phyloP scores from a whole-genome alignment of 805 yeast species.

The Candida michaelii region DNA sequence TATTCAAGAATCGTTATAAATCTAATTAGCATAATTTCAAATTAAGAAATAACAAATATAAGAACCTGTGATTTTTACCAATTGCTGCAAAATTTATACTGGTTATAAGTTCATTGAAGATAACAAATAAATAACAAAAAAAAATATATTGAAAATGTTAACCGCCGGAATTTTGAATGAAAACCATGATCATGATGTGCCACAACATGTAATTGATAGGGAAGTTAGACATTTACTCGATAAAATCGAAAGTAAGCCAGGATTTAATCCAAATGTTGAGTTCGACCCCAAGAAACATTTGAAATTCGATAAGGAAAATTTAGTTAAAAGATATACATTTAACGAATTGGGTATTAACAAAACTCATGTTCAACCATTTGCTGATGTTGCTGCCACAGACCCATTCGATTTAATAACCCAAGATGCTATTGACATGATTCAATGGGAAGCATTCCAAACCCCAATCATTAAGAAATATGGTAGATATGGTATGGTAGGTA shows the following conservation, averaged over 20 bases:
- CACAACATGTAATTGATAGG: conserved; percentile 7
- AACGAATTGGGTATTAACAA: conserved; percentile 32
- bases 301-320: conserved; percentile 21
- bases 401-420: conserved; percentile 28
- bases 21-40: no score
- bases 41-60: no score
- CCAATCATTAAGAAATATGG: conserved; percentile 20
- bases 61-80: background rate
- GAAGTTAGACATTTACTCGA: conserved; percentile 5
- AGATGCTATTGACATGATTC: conserved; percentile 28
- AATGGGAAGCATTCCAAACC: conserved; percentile 22
- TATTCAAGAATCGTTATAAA: no score
- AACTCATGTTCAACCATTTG: conserved; percentile 31
- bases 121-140: no score
- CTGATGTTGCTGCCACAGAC: conserved; percentile 31
- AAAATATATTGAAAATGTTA: conserved; percentile 1
- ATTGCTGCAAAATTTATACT: background rate
- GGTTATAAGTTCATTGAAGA: no score
- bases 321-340: conserved; percentile 33
- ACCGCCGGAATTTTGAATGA: conserved; percentile 10
- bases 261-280: conserved; percentile 10
- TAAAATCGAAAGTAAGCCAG: conserved; percentile 7
- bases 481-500: conserved; percentile 20
- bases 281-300: conserved; percentile 16
- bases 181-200: conserved; percentile 8